A percentile compares a stretch with the other conserved stretches of the same genome.
These are phyloP conservation scores for Chaetomium cochliodes DNA, from an alignment of 495 filamentous ascomycete species.

Conservation along the genomic window DNA sequence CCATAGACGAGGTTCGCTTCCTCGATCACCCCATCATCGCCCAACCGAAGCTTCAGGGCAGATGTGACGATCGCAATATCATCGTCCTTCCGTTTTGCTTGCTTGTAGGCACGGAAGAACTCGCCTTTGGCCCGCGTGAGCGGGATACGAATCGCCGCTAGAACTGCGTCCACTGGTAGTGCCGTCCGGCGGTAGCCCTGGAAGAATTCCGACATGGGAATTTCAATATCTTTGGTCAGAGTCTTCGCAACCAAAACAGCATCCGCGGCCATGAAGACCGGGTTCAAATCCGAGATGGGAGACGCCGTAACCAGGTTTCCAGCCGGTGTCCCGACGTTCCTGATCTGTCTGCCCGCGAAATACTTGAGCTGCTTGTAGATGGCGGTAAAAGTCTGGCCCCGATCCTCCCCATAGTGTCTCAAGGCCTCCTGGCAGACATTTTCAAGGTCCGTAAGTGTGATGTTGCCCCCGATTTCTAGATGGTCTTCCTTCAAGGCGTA, in stretches of 20 bases:
- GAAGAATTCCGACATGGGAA: slow-evolving; percentile 93
- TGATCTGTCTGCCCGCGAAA: slow-evolving; percentile 93
- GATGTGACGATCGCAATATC: slow-evolving; percentile 96
- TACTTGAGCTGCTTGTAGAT: slow-evolving; percentile 81
- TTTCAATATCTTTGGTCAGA: slow-evolving; percentile 64
- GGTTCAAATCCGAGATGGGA: slow-evolving; percentile 95
- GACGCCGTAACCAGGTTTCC: slow-evolving; percentile 94
- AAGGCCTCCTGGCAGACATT: slow-evolving; percentile 70
- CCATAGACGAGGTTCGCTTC: slow-evolving; percentile 80
- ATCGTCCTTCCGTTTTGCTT: slow-evolving; percentile 93
- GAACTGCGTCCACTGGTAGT: slow-evolving; percentile 76
- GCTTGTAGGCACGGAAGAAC: slow-evolving; percentile 81
- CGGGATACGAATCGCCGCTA: slow-evolving; percentile 83
- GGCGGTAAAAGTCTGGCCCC: slow-evolving; percentile 70
- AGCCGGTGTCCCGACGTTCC: slow-evolving; percentile 94
- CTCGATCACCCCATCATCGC: slow-evolving; percentile 62
- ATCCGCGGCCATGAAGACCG: slow-evolving; percentile 86
- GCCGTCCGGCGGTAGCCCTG: slow-evolving; percentile 85
- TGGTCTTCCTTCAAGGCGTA: slow-evolving; percentile 77
- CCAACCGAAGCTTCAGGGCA: slow-evolving; percentile 69
- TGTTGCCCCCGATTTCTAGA: slow-evolving; percentile 87
- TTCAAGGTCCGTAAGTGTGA: slow-evolving; percentile 83
- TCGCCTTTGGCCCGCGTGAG: slow-evolving; percentile 64
- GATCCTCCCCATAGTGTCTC: slow-evolving; percentile 68
- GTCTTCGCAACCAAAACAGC: slow-evolving; percentile 77